phyloP scores from a whole-genome alignment of 106 monocot genomes.

The Apostasia ramifera region DNA sequence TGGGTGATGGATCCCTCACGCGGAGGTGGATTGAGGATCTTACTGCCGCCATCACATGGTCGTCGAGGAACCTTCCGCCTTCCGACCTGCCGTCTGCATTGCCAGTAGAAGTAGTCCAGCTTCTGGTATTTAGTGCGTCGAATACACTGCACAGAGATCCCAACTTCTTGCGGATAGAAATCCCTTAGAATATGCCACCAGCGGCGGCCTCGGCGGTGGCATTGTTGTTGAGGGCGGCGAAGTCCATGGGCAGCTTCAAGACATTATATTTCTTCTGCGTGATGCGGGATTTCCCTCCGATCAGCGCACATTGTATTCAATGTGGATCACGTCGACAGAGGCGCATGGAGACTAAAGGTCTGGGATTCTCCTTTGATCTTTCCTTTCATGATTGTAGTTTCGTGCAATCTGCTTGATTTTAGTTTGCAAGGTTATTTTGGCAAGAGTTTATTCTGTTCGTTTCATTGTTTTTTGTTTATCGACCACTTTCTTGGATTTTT shows the following conservation, averaged over 20 bases:
- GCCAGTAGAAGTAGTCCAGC: constrained; percentile 44
- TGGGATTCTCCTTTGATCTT: background rate
- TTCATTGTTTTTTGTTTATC: too few species aligned
- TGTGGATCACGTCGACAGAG: constrained; percentile 94
- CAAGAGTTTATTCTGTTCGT: too few species aligned
- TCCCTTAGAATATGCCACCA: background rate
- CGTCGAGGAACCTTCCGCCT: constrained; percentile 52
- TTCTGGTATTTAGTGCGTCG: constrained; percentile 64
- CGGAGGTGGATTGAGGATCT: constrained; percentile 51
- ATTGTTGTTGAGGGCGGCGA: constrained; percentile 81
- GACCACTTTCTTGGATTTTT: too few species aligned
- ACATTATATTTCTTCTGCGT: constrained; percentile 64
- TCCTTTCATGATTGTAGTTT: too few species aligned
- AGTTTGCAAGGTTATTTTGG: too few species aligned
- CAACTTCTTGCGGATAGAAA: constrained; percentile 61
- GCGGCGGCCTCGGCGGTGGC: background rate
- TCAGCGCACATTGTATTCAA: constrained; percentile 65
- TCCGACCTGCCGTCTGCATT: constrained; percentile 57
- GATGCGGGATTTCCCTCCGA: constrained; percentile 72
- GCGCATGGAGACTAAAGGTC: constrained; percentile 98
- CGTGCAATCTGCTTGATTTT: too few species aligned
- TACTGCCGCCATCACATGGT: constrained; percentile 51
- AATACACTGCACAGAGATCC: constrained; percentile 80
- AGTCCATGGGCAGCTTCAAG: constrained; percentile 94
- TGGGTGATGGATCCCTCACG: constrained; percentile 64